Evolutionary conservation across 2,329 filamentous ascomycete species (phyloP), one percentile per base, ranked within the genome.

Genomic region (Cercospora sesami): DNA sequence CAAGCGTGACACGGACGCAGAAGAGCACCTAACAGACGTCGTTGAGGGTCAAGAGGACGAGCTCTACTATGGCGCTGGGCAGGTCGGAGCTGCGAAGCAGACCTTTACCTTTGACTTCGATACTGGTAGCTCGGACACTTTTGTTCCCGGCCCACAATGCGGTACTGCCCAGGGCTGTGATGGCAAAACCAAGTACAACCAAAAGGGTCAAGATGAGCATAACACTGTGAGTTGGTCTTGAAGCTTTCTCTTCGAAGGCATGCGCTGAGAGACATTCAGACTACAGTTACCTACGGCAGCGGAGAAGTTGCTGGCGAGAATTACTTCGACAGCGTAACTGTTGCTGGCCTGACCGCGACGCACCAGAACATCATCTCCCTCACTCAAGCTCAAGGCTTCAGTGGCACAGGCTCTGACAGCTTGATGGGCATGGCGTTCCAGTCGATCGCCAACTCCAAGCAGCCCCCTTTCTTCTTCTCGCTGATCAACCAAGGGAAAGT

Each of bases 281-380:
- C 73, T 16, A 68, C 71, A 16, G 66, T 74, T 42, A 73, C 71
- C 57, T 74, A 73, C 60, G 73, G 73, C 58, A 73, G 71, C 18
- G 73, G 73, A 14, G 26, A 63, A 51, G 72, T 74, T n/a, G 60
- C 55, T 10, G 73, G 73, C 26, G 72, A 73, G 67, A 74, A 74
- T 66, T 74, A 73, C 71, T 71, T 70, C 64, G 73, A 74, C 67
- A 68, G 36, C 60, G 68, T 74, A 2, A 74, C 72, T 4, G 63
- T 74, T 33, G 73, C 72, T 30, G 73, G 73, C 16, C 62, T 73
- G 7, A 72, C 69, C 14, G 72, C 73, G 21, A 70, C 36, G 2
- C 60, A 71, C 53, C 73, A 74, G 60, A 74, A 73, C 63, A 62
- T 73, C 64, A 73, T 73, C 64, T 74, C 73, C 28, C 66, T 75